phyloP scores from a whole-genome alignment of 1,284 basidiomycete genomes.

The Mycosarcoma mackinlayi region DNA sequence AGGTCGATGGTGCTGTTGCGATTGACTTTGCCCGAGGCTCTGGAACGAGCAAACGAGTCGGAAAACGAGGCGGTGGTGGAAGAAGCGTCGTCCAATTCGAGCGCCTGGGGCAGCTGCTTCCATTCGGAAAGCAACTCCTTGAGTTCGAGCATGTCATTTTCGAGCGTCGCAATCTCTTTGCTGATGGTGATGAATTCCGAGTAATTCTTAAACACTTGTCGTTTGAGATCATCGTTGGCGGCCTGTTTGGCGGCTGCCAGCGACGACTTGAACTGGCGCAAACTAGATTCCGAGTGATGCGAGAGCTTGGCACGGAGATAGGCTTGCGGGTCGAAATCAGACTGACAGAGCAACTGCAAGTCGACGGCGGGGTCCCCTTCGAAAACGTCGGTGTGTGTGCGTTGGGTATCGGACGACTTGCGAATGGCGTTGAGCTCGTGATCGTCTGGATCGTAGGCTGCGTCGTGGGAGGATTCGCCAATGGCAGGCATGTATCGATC shows the following conservation, averaged over 20 bases:
- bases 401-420: slow-evolving; percentile 24
- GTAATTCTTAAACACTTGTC: slow-evolving; percentile 73
- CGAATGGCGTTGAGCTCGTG: slow-evolving; percentile 28
- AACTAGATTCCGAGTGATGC: slow-evolving; percentile 55
- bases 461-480: slow-evolving; percentile 40
- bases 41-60: slow-evolving; percentile 17
- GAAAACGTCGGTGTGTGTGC: slow-evolving; percentile 37
- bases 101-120: slow-evolving; percentile 70
- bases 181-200: slow-evolving; percentile 95
- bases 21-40: slow-evolving; percentile 16
- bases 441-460: slow-evolving; percentile 28
- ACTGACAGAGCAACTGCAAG: slow-evolving; percentile 49
- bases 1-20: slow-evolving; percentile 74
- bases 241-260: slow-evolving; percentile 48
- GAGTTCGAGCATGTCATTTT: slow-evolving; percentile 97
- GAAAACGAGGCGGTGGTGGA: slow-evolving; percentile 13
- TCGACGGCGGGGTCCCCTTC: slow-evolving; percentile 54
- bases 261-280: slow-evolving; percentile 46
- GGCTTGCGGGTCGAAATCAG: slow-evolving; percentile 62
- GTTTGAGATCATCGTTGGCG: slow-evolving; percentile 59
- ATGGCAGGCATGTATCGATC: slow-evolving; percentile 24
- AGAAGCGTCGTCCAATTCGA: slow-evolving; percentile 57
- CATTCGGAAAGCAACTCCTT: slow-evolving; percentile 93
- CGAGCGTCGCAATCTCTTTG: slow-evolving; percentile 93
- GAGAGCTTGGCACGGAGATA: slow-evolving; percentile 58